Conservation (phyloP, 345 rosid genomes). For the Cardamine chenopodiifolia region DNA sequence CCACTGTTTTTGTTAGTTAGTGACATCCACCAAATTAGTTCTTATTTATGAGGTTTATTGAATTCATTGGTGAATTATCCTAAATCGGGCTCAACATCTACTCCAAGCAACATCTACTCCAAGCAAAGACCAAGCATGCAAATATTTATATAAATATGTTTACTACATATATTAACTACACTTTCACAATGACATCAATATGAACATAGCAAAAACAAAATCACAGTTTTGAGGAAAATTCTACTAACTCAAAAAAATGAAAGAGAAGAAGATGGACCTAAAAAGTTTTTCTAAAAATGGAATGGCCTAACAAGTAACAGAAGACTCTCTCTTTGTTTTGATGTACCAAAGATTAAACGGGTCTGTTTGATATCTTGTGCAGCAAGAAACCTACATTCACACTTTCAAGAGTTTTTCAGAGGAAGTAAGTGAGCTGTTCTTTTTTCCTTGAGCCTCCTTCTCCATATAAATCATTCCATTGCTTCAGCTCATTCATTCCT, state of each 20-base stretch:
- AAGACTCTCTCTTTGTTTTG: conserved; percentile 10
- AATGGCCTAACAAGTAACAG: conserved; percentile 18
- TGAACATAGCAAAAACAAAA: conserved; percentile 8
- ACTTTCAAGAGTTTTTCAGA: conserved; percentile 41
- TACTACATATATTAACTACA: conserved; percentile 22
- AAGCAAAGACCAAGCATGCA: conserved; percentile 5
- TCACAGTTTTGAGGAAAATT: neutral
- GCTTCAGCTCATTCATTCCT: conserved; percentile 75
- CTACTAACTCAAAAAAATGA: neutral
- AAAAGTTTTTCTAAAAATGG: neutral
- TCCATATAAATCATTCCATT: conserved; percentile 89
- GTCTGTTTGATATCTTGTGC: conserved; percentile 24
- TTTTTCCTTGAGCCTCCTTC: conserved; percentile 97
- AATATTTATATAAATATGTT: conserved; percentile 18
- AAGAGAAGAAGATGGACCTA: conserved; percentile 17
- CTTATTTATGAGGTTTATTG: neutral
- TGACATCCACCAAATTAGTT: neutral
- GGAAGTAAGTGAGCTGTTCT: conserved; percentile 81
- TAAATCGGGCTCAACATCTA: too few species aligned
- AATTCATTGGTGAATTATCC: neutral
- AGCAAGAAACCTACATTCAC: conserved; percentile 22
- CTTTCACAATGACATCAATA: conserved; percentile 26
- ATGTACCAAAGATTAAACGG: conserved; percentile 18
- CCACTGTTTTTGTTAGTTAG: neutral
- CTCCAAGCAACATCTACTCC: neutral